A percentile compares a stretch with the other conserved stretches of the same genome.
These are phyloP conservation scores for Anthracocystis setariae DNA, from an alignment of 1,284 basidiomycete genomes.

Conservation along the genomic window DNA sequence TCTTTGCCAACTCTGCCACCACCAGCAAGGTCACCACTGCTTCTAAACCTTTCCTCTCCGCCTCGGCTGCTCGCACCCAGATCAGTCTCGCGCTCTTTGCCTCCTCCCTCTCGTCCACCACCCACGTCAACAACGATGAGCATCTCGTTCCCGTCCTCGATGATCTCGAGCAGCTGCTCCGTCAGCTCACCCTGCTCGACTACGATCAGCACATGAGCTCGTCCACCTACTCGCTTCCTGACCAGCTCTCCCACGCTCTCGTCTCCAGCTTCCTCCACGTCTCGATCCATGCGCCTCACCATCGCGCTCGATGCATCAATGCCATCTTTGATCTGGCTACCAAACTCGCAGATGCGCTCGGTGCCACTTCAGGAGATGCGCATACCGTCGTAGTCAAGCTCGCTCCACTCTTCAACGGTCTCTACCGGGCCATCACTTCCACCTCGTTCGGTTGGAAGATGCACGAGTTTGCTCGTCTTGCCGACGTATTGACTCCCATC, in stretches of 20 bases:
- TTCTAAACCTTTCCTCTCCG: conserved; percentile 38
- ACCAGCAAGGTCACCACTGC: conserved; percentile 39
- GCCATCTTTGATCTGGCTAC: conserved; percentile 47
- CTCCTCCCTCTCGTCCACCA: conserved; percentile 59
- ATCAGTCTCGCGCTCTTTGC: conserved; percentile 65
- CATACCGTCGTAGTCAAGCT: conserved; percentile 77
- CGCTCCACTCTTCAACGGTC: conserved; percentile 83
- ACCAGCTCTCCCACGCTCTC: conserved; percentile 62
- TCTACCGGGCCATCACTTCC: conserved; percentile 84
- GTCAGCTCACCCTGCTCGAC: conserved; percentile 47
- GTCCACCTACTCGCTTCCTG: conserved; percentile 56
- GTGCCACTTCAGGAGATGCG: conserved; percentile 71
- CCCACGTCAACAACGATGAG: conserved; percentile 44
- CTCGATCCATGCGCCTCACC: conserved; percentile 73
- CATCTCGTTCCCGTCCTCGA: conserved; percentile 59
- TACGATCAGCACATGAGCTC: conserved; percentile 56
- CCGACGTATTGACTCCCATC: conserved; percentile 74
- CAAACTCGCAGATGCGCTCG: conserved; percentile 32
- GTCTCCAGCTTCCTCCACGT: conserved; percentile 72
- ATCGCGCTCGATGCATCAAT: conserved; percentile 72
- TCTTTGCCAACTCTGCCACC: conserved; percentile 46
- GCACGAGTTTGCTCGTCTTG: conserved; percentile 75
- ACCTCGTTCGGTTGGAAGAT: conserved; percentile 79
- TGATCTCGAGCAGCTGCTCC: conserved; percentile 48
- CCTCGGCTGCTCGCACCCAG: conserved; percentile 56